Base-by-base conservation (phyloP, 2,329 filamentous ascomycete genomes). In the Botrytis hyacinthi region DNA sequence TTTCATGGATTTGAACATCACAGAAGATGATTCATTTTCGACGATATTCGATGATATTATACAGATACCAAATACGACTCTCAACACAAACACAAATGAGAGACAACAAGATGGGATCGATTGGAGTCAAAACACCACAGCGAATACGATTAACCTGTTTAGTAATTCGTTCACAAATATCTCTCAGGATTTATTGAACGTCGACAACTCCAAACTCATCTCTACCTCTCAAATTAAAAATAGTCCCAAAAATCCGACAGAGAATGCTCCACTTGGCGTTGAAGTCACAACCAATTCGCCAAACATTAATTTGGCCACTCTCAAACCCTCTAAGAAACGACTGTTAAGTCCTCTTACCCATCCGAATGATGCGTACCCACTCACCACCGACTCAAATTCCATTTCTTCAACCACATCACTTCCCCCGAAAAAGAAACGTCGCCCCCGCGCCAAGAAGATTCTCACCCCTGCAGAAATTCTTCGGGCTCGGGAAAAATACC, bases 21-120 rank as follows among this genome's bases (percentile, higher is more conserved):
- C 26, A 35, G 48, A 68, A 9, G 48, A 68, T 32, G 48, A 68
- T 57, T 40, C 48, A 9, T 54, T 68, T 18, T 40, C 29, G 3
- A 32, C 26, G 9, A 68, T 68, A n/a, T 68, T 68, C n/a, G 66
- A 68, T 20, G 48, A 68, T 29, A 18, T 57, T 37, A 42, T 68
- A 7, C 48, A 57, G 6, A 57, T 37, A 6, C 48, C 66, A 5
- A 54, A 42, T 14, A 29, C 51, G 8, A 12, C 1, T 42, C 10
- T 57, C 7, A 57, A 18, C n/a, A 57, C 14, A 16, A 57, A 29
- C 14, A 22, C 66, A 14, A n/a, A 42, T 22, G 48, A 57, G 16
- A 32, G 32, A 57, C 35, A 14, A n/a, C 48, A 68, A 0, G 48
- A 44, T n/a, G 29, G 2, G 29, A 22, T 37, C 5, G 5, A 22